These are phyloP conservation scores for Musa troglodytarum DNA, from an alignment of 176 grass and related monocot genomes.

Conservation along the genomic window DNA sequence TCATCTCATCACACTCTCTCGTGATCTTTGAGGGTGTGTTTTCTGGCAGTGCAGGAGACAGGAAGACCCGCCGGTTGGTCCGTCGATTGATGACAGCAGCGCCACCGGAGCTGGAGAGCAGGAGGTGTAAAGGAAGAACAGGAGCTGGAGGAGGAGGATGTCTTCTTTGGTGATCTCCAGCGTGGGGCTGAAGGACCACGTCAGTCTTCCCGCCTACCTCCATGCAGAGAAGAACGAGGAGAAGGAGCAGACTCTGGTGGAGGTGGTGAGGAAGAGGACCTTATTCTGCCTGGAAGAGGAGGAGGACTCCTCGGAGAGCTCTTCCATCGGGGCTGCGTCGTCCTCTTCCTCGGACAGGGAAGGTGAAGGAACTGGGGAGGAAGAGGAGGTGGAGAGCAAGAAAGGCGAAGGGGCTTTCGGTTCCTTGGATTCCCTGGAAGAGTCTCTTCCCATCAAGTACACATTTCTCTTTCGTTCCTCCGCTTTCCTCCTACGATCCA, in stretches of 20 bases:
- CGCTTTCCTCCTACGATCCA: not conserved
- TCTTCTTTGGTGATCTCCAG: too few relatives aligned
- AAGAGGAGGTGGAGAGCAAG: conserved; percentile 25
- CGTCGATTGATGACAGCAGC: too few relatives aligned
- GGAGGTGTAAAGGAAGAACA: not conserved
- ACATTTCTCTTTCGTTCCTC: not conserved
- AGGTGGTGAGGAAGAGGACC: conserved; percentile 8
- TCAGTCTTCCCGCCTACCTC: not conserved
- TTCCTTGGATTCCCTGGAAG: conserved; percentile 52
- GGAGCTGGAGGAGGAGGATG: not conserved
- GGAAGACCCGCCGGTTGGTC: too few relatives aligned
- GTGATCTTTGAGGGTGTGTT: too few relatives aligned
- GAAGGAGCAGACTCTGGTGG: not conserved
- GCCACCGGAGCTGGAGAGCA: not conserved
- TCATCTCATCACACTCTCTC: too few relatives aligned
- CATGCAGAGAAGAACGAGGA: not conserved
- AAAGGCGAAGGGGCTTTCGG: conserved; percentile 15
- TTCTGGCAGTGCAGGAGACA: too few relatives aligned
- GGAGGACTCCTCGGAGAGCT: conserved; percentile 26
- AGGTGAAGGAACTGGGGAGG: not conserved
- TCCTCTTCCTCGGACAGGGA: conserved; percentile 23
- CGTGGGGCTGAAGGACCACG: not conserved
- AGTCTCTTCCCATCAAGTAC: conserved; percentile 66
- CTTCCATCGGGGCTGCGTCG: conserved; percentile 30
- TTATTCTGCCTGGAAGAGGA: not conserved